A percentile compares a stretch with the other conserved stretches of the same genome.
These are phyloP conservation scores for Penicillium samsonianum DNA, from an alignment of 495 filamentous ascomycete species.

Conservation along the genomic window DNA sequence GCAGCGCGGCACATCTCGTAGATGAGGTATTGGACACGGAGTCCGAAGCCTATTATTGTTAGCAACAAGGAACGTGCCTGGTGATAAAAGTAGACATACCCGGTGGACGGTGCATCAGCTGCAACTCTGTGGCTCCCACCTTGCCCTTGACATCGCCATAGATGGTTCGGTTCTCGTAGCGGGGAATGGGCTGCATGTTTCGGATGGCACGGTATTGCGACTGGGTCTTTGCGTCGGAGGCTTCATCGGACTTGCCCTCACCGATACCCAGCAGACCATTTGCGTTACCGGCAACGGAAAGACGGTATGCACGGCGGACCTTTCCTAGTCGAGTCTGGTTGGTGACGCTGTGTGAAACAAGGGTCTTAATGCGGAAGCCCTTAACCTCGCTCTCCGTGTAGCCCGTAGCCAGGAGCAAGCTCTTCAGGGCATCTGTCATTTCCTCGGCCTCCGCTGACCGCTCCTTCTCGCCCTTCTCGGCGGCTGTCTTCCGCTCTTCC, in stretches of 20 bases:
- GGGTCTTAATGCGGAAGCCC: constrained; percentile 56
- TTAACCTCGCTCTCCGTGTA: constrained; percentile 58
- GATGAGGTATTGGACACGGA: constrained; percentile 85
- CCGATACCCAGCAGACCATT: constrained; percentile 86
- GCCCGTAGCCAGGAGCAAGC: constrained; percentile 70
- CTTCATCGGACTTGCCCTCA: constrained; percentile 81
- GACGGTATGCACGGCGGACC: constrained; percentile 66
- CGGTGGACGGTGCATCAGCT: constrained; percentile 79
- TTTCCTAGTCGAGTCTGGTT: constrained; percentile 98
- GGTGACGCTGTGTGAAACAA: constrained; percentile 71
- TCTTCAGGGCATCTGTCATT: constrained; percentile 53
- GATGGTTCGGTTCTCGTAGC: constrained; percentile 91
- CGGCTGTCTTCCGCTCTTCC: constrained; percentile 29
- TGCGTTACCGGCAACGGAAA: constrained; percentile 80
- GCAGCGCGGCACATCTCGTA: constrained; percentile 85
- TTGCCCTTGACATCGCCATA: constrained; percentile 84
- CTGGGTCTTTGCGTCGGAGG: constrained; percentile 60
- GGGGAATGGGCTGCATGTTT: constrained; percentile 81
- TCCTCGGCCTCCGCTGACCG: constrained; percentile 41
- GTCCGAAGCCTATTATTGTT: constrained; percentile 71
- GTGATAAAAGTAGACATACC: constrained; percentile 56
- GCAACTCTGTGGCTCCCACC: constrained; percentile 77
- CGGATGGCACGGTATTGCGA: constrained; percentile 74
- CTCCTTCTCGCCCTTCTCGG: constrained; percentile 41
- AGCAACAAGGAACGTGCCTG: constrained; percentile 12